Percentiles rank a stretch among this genome's conserved stretches.
Evolutionary conservation across 2,329 filamentous ascomycete species (phyloP).

Genomic region (Verticillium longisporum): DNA sequence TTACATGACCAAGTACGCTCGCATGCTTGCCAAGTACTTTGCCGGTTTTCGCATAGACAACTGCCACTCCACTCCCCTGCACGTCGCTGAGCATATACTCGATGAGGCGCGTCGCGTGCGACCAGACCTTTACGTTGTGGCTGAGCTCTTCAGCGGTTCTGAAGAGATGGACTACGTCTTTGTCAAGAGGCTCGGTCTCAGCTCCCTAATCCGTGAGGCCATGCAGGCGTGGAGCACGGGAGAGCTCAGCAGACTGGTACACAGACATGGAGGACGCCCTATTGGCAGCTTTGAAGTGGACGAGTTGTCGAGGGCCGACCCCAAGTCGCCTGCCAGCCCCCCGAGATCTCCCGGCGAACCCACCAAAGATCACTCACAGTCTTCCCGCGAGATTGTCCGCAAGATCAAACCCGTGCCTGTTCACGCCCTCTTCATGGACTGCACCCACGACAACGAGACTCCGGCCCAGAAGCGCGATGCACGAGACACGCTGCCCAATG

Average conservation of each 20-base stretch:
- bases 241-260: constrained; percentile 86
- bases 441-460: constrained; percentile 96
- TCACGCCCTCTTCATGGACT: constrained; percentile 97
- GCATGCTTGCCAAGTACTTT: constrained; percentile 90
- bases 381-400: constrained; percentile 60
- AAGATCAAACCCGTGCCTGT: constrained; percentile 83
- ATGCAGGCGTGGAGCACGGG: constrained; percentile 98
- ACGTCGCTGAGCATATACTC: constrained; percentile 89
- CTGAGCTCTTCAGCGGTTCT: constrained; percentile 91
- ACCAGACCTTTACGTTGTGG: constrained; percentile 84
- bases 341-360: constrained; percentile 22
- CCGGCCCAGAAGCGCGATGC: constrained; percentile 93
- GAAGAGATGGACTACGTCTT: constrained; percentile 96
- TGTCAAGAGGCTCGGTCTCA: constrained; percentile 85
- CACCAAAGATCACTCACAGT: constrained; percentile 23
- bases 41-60: constrained; percentile 96
- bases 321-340: constrained; percentile 20
- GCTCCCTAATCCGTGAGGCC: constrained; percentile 87
- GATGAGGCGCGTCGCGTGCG: constrained; percentile 87
- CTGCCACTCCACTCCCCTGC: constrained; percentile 90
- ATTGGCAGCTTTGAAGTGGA: constrained; percentile 98
- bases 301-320: constrained; percentile 62
- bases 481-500: constrained; percentile 87
- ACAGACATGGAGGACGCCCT: constrained; percentile 85
- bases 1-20: constrained; percentile 89